Percentiles rank a stretch among this genome's conserved stretches.
These are phyloP conservation scores for Iberis amara DNA, from an alignment of 441 rosid species.

Conservation along the genomic window DNA sequence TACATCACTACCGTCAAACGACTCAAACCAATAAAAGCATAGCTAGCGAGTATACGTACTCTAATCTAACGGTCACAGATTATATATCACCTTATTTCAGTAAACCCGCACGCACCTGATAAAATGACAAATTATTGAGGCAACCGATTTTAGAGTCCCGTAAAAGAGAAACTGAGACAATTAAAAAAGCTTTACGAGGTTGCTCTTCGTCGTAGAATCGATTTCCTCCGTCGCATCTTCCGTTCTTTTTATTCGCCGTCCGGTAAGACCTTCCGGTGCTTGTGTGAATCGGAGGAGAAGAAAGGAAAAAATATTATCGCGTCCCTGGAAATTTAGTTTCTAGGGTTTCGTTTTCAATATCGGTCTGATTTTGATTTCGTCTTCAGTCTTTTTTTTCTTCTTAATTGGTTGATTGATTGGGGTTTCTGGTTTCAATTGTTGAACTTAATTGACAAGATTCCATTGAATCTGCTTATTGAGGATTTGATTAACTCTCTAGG, in stretches of 20 bases:
- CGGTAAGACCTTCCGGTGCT: constrained; percentile 50
- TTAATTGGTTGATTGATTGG: constrained; percentile 14
- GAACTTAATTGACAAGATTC: not conserved
- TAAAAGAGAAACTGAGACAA: not conserved
- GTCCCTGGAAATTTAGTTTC: constrained; percentile 25
- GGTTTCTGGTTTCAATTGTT: not conserved
- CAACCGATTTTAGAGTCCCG: no score
- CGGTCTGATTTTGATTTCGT: constrained; percentile 21
- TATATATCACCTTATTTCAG: not conserved
- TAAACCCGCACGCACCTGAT: constrained; percentile 6
- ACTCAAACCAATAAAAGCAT: not conserved
- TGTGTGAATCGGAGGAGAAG: constrained; percentile 38
- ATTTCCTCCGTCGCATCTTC: constrained; percentile 3
- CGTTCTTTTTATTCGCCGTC: constrained; percentile 19
- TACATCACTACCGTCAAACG: constrained; percentile 5
- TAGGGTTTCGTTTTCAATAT: constrained; percentile 45
- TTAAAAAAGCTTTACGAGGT: constrained; percentile 13
- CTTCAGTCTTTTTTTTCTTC: not conserved
- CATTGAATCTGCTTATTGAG: constrained; percentile 2
- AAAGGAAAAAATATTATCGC: constrained; percentile 8
- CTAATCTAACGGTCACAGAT: constrained; percentile 6
- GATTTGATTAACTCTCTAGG: constrained; percentile 18
- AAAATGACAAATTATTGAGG: not conserved
- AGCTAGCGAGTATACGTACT: not conserved
- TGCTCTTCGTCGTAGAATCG: constrained; percentile 15